Conservation (phyloP, 2,329 filamentous ascomycete genomes). For the Alternaria ethzedia region DNA sequence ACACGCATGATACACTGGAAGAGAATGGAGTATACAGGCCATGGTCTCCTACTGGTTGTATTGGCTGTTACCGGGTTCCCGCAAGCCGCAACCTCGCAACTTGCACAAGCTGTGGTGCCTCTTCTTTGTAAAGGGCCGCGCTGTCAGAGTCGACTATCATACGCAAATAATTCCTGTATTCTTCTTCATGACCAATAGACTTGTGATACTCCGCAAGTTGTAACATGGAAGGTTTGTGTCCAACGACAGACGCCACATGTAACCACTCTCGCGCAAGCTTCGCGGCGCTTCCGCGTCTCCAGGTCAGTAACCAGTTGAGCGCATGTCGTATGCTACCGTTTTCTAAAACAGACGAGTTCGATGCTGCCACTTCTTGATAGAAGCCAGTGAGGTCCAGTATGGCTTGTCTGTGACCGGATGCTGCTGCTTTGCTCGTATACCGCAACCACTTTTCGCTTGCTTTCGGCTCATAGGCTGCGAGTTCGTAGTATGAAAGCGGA, state of each 20-base stretch:
- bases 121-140: slow-evolving; percentile 22
- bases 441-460: slow-evolving; percentile 50
- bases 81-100: slow-evolving; percentile 31
- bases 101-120: slow-evolving; percentile 35
- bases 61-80: neutral
- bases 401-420: slow-evolving; percentile 48
- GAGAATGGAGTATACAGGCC: neutral
- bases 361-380: slow-evolving; percentile 46
- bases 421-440: slow-evolving; percentile 55
- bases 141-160: slow-evolving; percentile 24
- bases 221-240: slow-evolving; percentile 39
- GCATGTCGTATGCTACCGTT: slow-evolving; percentile 19
- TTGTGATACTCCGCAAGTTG: slow-evolving; percentile 32
- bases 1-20: neutral
- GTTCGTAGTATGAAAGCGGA: slow-evolving; percentile 50
- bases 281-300: slow-evolving; percentile 20
- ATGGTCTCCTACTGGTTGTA: neutral
- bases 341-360: slow-evolving; percentile 13
- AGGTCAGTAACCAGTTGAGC: slow-evolving; percentile 33
- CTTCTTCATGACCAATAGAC: slow-evolving; percentile 19
- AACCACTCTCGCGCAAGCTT: slow-evolving; percentile 42
- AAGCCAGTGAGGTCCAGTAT: slow-evolving; percentile 48
- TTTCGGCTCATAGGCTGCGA: slow-evolving; percentile 35
- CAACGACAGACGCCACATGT: slow-evolving; percentile 28
- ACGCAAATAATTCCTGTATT: slow-evolving; percentile 17